Conservation (phyloP, 352 stramenopile species). For the Pelagophyceae sp. region DNA sequence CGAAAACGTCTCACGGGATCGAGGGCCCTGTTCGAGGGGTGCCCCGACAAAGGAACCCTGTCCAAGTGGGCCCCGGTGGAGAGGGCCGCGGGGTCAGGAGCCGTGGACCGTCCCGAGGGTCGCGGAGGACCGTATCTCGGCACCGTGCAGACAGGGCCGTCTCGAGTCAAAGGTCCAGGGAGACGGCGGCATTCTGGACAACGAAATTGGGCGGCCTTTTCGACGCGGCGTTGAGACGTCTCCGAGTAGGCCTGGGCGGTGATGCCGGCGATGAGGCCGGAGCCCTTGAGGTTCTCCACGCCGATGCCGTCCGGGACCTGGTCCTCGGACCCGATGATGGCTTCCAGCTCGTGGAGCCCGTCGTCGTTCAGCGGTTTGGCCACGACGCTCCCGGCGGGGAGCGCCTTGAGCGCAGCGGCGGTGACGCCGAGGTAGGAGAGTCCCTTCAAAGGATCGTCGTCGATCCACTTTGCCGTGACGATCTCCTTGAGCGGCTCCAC, state of each 20-base stretch:
- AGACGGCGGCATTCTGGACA: no score
- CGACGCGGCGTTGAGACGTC: no score
- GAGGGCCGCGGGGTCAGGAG: no score
- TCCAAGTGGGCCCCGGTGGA: no score
- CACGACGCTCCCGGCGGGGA: slow-evolving; percentile 72
- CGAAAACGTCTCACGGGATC: no score
- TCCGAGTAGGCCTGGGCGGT: slow-evolving; percentile 96
- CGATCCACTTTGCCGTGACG: slow-evolving; percentile 83
- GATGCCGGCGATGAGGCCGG: slow-evolving; percentile 97
- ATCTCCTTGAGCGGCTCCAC: slow-evolving; percentile 96
- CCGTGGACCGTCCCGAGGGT: no score
- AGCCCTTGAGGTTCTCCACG: slow-evolving; percentile 97
- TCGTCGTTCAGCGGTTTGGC: slow-evolving; percentile 52
- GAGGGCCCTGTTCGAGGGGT: no score
- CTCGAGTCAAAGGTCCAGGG: no score
- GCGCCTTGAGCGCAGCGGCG: slow-evolving; percentile 83
- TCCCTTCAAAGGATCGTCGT: slow-evolving; percentile 88
- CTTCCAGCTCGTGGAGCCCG: slow-evolving; percentile 69
- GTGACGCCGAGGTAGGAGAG: slow-evolving; percentile 99
- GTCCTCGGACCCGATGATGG: slow-evolving; percentile 85
- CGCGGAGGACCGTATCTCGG: no score
- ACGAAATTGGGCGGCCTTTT: no score
- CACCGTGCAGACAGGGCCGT: no score
- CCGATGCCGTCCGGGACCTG: slow-evolving; percentile 73
- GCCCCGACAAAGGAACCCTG: no score